Evolutionary conservation across 192 early-diverging fungal species (phyloP).

Genomic region (Thoreauomyces humboldtii): DNA sequence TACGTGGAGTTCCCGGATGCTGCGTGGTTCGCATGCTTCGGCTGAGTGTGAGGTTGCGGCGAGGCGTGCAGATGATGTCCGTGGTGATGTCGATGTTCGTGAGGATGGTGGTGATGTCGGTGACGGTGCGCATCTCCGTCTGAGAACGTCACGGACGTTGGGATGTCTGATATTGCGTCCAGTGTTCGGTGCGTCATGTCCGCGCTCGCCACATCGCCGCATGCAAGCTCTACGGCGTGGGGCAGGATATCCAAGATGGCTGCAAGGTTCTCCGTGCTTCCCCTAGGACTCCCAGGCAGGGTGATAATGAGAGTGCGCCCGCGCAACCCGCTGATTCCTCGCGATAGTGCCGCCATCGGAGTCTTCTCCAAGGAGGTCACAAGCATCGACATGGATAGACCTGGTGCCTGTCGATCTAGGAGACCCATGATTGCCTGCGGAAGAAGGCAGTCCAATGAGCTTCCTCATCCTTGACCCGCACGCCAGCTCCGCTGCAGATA

Average conservation of each 20-base stretch:
- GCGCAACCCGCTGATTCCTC: slow-evolving; percentile 55
- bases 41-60: background rate
- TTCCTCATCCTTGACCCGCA: no score
- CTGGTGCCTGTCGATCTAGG: slow-evolving; percentile 65
- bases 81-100: slow-evolving; percentile 38
- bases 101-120: slow-evolving; percentile 37
- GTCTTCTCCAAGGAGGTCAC: slow-evolving; percentile 74
- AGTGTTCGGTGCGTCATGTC: slow-evolving; percentile 55
- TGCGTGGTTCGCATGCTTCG: background rate
- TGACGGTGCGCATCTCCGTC: slow-evolving; percentile 17
- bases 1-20: background rate
- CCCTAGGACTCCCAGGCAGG: slow-evolving; percentile 88
- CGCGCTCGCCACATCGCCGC: slow-evolving; percentile 52
- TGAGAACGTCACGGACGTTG: slow-evolving; percentile 7
- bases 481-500: no score
- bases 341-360: slow-evolving; percentile 84
- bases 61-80: background rate
- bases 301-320: slow-evolving; percentile 69
- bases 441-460: background rate
- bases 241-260: slow-evolving; percentile 71
- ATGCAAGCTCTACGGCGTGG: slow-evolving; percentile 75
- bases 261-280: slow-evolving; percentile 76
- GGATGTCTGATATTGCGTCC: slow-evolving; percentile 4
- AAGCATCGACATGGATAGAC: slow-evolving; percentile 79
- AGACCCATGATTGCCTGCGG: slow-evolving; percentile 69